Evolutionary conservation across 176 grass and related monocot species (phyloP), one percentile per base, ranked within the genome.

Genomic region (Elymus sibiricus): DNA sequence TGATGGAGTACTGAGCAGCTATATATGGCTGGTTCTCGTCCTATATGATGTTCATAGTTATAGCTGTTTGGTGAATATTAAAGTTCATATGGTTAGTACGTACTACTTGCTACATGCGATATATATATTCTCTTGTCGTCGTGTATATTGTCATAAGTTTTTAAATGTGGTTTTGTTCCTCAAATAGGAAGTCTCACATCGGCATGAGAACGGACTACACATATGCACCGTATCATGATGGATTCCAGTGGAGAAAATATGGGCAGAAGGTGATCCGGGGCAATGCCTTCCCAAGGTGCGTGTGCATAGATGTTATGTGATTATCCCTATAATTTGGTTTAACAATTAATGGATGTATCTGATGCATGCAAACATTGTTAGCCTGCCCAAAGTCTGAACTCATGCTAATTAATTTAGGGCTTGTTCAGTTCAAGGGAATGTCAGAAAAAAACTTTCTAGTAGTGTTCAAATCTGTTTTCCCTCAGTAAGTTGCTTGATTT

Each of bases 171-270:
- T 73, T 90, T 39, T 39, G 24, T 2, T 86, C 43, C 53, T 86
- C 34, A 67, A 83, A 81, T 24, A 91, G 89, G 69, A 91, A 87
- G 49, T 12, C 67, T 21, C 29, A 29, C 37, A 19, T 47, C 11
- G 56, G 76, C 46, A 87, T 63, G 56, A 80, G 76, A 84, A 80
- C 89, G 22, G 85, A 91, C n/a, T 70, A 88, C 66, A 89, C 90
- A 69, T 88, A 86, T 4, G 87, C 90, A 49, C 90, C 90, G 4
- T 89, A 89, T 40, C 78, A 88, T 86, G 90, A 89, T 89, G 90
- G 90, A n/a, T 83, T 83, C 66, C 74, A 83, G 34, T 92, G 86
- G 90, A 92, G 83, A 79, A 92, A 92, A 71, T 92, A 92, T 3
- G 90, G 90, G 13, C 83, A 92, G 65, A 92, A 92, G 74, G 79